Conservation (phyloP, 306 rosid species). For the Corylus avellana region DNA sequence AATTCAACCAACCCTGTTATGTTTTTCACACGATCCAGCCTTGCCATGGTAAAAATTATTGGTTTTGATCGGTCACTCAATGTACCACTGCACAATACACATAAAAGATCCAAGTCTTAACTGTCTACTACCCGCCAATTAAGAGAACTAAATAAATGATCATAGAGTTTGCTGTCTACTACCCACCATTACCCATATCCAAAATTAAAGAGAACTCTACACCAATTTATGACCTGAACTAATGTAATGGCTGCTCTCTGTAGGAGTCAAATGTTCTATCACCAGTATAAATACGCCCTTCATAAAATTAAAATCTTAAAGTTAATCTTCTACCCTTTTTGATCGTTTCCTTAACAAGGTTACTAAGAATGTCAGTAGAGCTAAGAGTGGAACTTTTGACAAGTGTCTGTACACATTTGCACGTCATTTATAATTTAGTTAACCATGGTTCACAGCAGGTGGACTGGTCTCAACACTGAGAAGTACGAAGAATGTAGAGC, state of each 20-base stretch:
- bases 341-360: background rate
- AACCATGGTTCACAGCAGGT: background rate
- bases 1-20: constrained; percentile 79
- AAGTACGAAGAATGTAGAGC: constrained; percentile 9
- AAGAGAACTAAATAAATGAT: background rate
- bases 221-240: background rate
- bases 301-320: background rate
- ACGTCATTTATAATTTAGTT: background rate
- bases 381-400: constrained; percentile 5
- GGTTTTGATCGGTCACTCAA: constrained; percentile 78
- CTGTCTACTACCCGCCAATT: constrained; percentile 3
- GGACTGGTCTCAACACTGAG: constrained; percentile 8
- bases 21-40: constrained; percentile 83
- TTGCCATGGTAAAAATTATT: constrained; percentile 85
- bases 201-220: background rate
- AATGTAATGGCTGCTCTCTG: background rate
- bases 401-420: background rate
- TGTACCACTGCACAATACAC: constrained; percentile 56
- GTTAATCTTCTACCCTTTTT: background rate
- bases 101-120: constrained; percentile 21
- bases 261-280: background rate
- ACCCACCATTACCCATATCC: background rate
- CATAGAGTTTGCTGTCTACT: background rate
- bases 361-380: background rate
- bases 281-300: background rate